Evolutionary conservation across 306 rosid genomes (phyloP), one percentile per base, ranked within the genome.

Genomic region (Spatholobus suberectus): DNA sequence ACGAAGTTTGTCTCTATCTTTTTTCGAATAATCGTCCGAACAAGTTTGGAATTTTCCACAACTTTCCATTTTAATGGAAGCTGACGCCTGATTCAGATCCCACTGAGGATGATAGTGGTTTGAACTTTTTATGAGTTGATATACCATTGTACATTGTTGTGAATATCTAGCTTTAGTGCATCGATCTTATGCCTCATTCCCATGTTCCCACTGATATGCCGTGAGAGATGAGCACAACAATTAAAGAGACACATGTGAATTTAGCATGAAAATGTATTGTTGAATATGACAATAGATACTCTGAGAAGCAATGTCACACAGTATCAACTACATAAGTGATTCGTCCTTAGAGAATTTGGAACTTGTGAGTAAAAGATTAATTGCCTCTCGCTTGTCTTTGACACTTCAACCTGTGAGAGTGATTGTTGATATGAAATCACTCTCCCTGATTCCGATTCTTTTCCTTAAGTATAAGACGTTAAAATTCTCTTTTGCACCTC

Each of bases 21-120:
- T 2, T 37, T 44, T 13, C 17, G 4, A 8, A 41, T 46, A 21
- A 21, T 49, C 10, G 23, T 34, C 32, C 34, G 58, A 35, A 43
- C 6, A 26, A 7, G 1, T 44, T 6, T 70, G 44, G 70, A 65
- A 35, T 12, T 73, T 63, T 76, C 47, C 29, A 11, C 37, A 43
- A 44, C 47, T 77, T 51, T 79, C 75, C 29, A 23, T 75, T 62
- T 21, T 40, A 81, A 23, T 38, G 77, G 43, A 49, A 52, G 87
- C 77, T 82, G 87, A 87, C 81, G 37, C 69, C 73, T 75, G 80
- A 75, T 75, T 75, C 80, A 40, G 70, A 75, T 75, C 70, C 90
- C 91, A 88, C 90, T 37, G 27, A 37, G 37, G 51, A 57, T 21
- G 17, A 73, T 69, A 35, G 32, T 52, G 43, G 26, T 73, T 18